Base-by-base conservation (phyloP, 164 flowering plant species). In the grape (Vitis vinifera) region DNA sequence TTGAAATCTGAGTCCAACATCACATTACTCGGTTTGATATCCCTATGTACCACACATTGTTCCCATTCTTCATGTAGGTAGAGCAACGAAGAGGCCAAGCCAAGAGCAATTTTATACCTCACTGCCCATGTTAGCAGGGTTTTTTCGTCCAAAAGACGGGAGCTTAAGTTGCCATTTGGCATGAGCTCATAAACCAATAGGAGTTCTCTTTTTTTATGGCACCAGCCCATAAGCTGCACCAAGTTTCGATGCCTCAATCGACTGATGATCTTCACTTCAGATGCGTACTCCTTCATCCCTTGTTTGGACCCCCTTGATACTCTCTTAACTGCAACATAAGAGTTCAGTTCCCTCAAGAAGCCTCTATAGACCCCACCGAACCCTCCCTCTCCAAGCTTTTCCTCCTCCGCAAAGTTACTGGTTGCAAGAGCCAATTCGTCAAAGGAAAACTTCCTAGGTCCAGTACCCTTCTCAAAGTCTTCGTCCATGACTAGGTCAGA, bases 331-430 rank as follows among this genome's bases (percentile, higher is more conserved):
- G 78, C 81, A 48, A 78, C 70, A 49, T 56, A n/a, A 4, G 8
- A 12, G 19, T 65, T 30, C 12, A 23, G 13, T 17, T 78, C 75
- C 0, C 11, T 62, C 44, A 78, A 19, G 19, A 48, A 68, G 11
- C 80, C 78, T 19, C 30, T 75, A 17, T 75, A 78, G 30, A 74
- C 81, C 19, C 76, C 72, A 0, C 81, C 78, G 60, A 78, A 78
- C 1, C 81, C 81, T 3, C 78, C 81, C 31, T 59, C 62, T 16
- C 81, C 81, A 19, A 78, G 67, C 55, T 71, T 71, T 10, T 29
- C 66, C 9, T 62, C 65, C 56, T 74, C 44, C 0, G 44, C 44
- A 31, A 31, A 31, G 44, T 31, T 31, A 31, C 44, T 31, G 44
- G 44, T 31, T 7, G 44, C 44, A 31, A 31, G 4, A 31, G 44